Evolutionary conservation across 1,139 yeast species (phyloP).

Genomic region (Blastobotrys raffinosifermentans): DNA sequence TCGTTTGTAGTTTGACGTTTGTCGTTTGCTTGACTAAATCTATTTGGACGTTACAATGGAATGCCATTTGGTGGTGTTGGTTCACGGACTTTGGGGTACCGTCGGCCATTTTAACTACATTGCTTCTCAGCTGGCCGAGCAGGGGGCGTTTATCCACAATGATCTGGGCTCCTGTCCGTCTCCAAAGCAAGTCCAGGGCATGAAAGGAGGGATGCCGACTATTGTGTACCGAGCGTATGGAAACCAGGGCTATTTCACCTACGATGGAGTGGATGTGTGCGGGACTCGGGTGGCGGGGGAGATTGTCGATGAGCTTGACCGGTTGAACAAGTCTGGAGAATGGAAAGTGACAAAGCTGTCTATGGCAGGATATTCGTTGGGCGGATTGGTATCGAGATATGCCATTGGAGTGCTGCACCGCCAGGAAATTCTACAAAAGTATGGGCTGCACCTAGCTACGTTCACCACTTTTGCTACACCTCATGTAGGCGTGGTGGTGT

Average conservation of each 20-base stretch:
- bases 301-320: conserved; percentile 43
- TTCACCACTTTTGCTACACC: conserved; percentile 87
- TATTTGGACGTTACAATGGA: conserved; percentile 11
- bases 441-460: conserved; percentile 19
- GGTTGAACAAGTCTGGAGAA: conserved; percentile 25
- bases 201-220: not conserved
- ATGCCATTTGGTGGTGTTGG: conserved; percentile 59
- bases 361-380: conserved; percentile 49
- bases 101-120: conserved; percentile 58
- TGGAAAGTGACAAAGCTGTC: conserved; percentile 22
- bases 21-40: no score
- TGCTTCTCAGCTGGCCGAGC: conserved; percentile 22
- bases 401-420: conserved; percentile 61
- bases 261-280: conserved; percentile 82
- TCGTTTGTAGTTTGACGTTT: no score
- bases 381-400: conserved; percentile 54
- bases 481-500: conserved; percentile 70
- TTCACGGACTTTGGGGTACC: conserved; percentile 85
- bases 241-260: conserved; percentile 63
- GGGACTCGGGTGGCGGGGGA: conserved; percentile 73
- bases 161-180: conserved; percentile 12
- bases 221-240: conserved; percentile 54
- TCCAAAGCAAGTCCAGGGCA: conserved; percentile 4
- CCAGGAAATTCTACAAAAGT: conserved; percentile 50
- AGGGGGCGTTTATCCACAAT: conserved; percentile 24